Evolutionary conservation across 2,329 filamentous ascomycete species (phyloP), one percentile per base, ranked within the genome.

Genomic region (Colletotrichum sp.): DNA sequence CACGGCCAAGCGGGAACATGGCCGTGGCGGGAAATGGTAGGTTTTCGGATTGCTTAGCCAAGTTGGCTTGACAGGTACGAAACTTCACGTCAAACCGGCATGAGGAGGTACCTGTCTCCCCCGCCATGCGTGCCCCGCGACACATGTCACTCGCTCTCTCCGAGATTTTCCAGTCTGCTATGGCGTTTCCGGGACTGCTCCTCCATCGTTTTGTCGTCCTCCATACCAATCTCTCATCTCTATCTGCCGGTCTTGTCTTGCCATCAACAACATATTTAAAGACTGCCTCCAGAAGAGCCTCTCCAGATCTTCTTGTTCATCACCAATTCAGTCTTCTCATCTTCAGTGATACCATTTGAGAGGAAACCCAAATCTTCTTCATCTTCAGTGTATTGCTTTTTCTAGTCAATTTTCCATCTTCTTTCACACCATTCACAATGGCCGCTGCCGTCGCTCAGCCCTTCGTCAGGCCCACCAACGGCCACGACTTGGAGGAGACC

Each of bases 401-500:
- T 24, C 32, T 55, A 34, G 24, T 18, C 55, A n/a, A 52, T 14
- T 57, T n/a, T 39, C 18, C 14, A 14, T 52, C n/a, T 24, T 21
- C 28, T 59, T 30, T 30, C 52, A 36, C 12, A 36, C 6, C 43
- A 30, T 30, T 61, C 74, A 74, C 74, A 76, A 76, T 76, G 74
- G 70, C 74, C 59, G 74, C 70, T 32, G 74, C 21, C 30, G 74
- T 76, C 64, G 70, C 74, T 36, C 32, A 43, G 43, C 74, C 70
- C 16, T 74, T 64, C 18, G 32, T 59, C 32, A 65, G 74, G 36
- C 77, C 75, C 48, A 72, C 61, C 59, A 60, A 77, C 69, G 81
- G 82, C 55, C 78, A 81, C 66, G 82, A 80, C 57, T 85, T 92
- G 59, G 89, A 90, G 79, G 81, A 82, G 43, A 82, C 83, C 18